Base-by-base conservation (phyloP, 169 alveolate species). In the Plasmodium malariae region DNA sequence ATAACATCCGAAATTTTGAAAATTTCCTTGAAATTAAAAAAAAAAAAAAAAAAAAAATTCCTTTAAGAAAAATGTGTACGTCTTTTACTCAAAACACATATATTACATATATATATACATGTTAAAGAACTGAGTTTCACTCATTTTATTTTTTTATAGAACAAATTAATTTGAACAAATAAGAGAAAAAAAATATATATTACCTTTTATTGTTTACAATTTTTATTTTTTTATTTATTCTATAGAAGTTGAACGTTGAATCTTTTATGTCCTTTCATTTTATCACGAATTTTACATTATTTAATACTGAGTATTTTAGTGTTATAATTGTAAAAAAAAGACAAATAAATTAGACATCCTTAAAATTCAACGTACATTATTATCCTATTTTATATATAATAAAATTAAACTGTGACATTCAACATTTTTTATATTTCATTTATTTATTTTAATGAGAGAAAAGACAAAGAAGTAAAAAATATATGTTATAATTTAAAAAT, bases 141-240 rank as follows among this genome's bases (percentile, higher is more conserved):
- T n/a, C n/a, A n/a, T n/a, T n/a, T n/a, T n/a, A n/a, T 19, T 68
- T 40, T 68, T 70, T 70, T 36, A 70, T 70, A 70, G 83, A 36
- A 36, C 59, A 11, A 70, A 34, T 36, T 36, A 19, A 34, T 32
- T 70, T 55, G 26, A 43, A 43, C 65, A 21, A 32, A 24, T 70
- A 70, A 45, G 83, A 70, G 83, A 70, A 70, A 70, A 62, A 30
- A 11, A 70, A 14, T 55, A 48, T 69, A 36, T 19, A 57, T 67
- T 67, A 17, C 55, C 34, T 32, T 67, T 67, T 49, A 26, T 9
- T 37, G 24, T 55, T 70, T 70, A 45, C 28, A 17, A 19, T 32
- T 11, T 70, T 70, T 45, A 26, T 49, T 57, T 32, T 26, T 26
- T 48, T 40, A 48, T 55, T 24, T 45, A 14, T 70, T 26, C 48